phyloP scores from a whole-genome alignment of 805 yeast species.

The Sporopachydermia quercuum region DNA sequence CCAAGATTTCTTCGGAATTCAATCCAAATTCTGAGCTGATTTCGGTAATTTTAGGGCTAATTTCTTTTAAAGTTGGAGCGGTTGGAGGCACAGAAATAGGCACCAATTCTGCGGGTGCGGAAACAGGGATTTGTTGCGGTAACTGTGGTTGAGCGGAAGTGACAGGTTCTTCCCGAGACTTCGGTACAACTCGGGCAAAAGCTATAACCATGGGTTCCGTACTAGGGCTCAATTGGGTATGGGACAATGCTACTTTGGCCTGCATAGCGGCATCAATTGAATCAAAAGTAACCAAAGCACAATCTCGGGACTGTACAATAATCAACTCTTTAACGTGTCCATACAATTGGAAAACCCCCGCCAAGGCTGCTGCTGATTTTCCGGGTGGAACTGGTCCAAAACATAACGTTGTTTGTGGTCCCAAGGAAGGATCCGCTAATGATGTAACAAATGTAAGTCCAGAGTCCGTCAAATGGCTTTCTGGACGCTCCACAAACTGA shows the following conservation, averaged over 20 bases:
- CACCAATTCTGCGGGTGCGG: too few species aligned
- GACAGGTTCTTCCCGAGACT: background rate
- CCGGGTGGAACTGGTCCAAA: background rate
- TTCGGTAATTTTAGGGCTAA: background rate
- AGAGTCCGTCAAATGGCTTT: background rate
- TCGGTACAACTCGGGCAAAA: background rate
- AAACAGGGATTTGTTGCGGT: background rate
- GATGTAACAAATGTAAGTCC: constrained; percentile 1
- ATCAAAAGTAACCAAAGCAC: constrained; percentile 2
- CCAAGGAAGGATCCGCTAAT: background rate
- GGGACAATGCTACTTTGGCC: constrained; percentile 1
- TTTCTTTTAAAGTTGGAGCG: background rate
- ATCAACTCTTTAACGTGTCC: background rate
- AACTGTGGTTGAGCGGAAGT: background rate
- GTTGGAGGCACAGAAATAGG: background rate
- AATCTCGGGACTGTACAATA: background rate
- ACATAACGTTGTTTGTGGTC: constrained; percentile 2
- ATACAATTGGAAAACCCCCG: background rate
- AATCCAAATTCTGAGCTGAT: background rate
- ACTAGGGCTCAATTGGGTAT: background rate
- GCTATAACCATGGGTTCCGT: background rate
- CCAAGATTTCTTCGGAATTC: background rate
- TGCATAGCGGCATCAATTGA: background rate
- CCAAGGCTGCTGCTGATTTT: background rate
- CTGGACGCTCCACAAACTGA: too few species aligned